These are phyloP conservation scores for Cercospora canescens DNA, from an alignment of 2,329 filamentous ascomycete species.

Conservation along the genomic window DNA sequence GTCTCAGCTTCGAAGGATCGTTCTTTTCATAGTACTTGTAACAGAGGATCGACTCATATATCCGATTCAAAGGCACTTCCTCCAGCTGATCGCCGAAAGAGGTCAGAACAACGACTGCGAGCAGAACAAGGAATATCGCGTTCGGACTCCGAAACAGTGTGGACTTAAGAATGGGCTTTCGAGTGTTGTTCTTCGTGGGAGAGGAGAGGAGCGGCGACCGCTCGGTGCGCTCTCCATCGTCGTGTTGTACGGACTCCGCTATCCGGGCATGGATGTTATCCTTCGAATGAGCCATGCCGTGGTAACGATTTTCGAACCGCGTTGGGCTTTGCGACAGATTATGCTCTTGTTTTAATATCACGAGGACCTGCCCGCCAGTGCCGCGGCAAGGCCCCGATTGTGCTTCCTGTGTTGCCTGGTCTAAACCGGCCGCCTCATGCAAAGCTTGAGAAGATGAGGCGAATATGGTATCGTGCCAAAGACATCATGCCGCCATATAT, in stretches of 20 bases:
- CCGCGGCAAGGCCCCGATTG: not conserved
- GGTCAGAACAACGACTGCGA: constrained; percentile 46
- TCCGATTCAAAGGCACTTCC: constrained; percentile 48
- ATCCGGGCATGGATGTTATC: not conserved
- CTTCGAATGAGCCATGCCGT: not conserved
- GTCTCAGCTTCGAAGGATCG: constrained; percentile 32
- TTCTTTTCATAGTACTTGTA: constrained; percentile 49
- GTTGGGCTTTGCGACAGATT: not conserved
- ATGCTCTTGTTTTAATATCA: not conserved
- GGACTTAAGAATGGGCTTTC: not conserved
- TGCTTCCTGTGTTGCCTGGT: not conserved
- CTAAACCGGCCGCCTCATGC: not conserved
- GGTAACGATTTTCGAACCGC: not conserved
- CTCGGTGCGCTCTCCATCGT: not conserved
- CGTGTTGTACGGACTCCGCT: not conserved
- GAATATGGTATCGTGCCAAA: not conserved
- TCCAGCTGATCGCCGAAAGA: constrained; percentile 44
- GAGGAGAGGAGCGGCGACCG: not conserved
- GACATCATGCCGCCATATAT: not conserved
- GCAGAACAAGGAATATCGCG: constrained; percentile 12
- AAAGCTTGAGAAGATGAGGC: not conserved
- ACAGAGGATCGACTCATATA: constrained; percentile 58
- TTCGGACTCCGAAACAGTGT: not conserved
- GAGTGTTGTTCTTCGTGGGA: not conserved
- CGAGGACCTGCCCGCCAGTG: not conserved